These are phyloP conservation scores for Iberis pinnata DNA, from an alignment of 345 rosid species.

Conservation along the genomic window DNA sequence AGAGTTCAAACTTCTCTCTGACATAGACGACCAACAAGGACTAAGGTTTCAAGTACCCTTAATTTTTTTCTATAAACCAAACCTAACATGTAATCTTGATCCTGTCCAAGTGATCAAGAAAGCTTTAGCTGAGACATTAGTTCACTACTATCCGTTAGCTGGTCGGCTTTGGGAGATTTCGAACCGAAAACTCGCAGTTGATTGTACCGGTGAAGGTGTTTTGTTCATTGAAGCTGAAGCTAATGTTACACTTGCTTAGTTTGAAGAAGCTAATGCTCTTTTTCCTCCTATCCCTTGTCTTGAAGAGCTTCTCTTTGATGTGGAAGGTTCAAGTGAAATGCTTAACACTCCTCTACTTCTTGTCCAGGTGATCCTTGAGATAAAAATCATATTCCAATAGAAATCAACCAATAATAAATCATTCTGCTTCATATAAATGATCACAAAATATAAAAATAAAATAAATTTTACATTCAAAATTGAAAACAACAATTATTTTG, in stretches of 20 bases:
- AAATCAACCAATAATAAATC: too few relatives aligned
- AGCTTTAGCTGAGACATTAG: constrained; percentile 38
- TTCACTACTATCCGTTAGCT: constrained; percentile 47
- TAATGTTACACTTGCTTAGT: constrained; percentile 35
- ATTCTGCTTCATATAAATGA: too few relatives aligned
- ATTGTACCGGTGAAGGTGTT: constrained; percentile 47
- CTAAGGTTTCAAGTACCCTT: constrained; percentile 27
- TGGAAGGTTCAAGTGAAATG: constrained; percentile 39
- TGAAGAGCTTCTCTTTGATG: constrained; percentile 49
- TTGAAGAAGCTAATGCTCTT: constrained; percentile 37
- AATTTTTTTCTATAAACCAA: constrained; percentile 24
- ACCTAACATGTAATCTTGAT: constrained; percentile 28
- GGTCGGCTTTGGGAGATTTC: constrained; percentile 43
- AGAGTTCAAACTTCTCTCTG: too few relatives aligned
- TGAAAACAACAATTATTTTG: too few relatives aligned
- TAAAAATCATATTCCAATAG: too few relatives aligned
- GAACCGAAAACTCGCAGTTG: constrained; percentile 46
- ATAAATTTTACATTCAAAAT: too few relatives aligned
- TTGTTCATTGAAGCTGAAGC: constrained; percentile 49
- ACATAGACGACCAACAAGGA: constrained; percentile 39
- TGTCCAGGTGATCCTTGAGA: constrained; percentile 52
- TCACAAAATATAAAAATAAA: too few relatives aligned
- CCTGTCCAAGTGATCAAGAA: constrained; percentile 35
- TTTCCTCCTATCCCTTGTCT: constrained; percentile 48
- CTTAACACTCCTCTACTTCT: constrained; percentile 40